These are phyloP conservation scores for Favolaschia claudopus DNA, from an alignment of 768 basidiomycete species.

Conservation along the genomic window DNA sequence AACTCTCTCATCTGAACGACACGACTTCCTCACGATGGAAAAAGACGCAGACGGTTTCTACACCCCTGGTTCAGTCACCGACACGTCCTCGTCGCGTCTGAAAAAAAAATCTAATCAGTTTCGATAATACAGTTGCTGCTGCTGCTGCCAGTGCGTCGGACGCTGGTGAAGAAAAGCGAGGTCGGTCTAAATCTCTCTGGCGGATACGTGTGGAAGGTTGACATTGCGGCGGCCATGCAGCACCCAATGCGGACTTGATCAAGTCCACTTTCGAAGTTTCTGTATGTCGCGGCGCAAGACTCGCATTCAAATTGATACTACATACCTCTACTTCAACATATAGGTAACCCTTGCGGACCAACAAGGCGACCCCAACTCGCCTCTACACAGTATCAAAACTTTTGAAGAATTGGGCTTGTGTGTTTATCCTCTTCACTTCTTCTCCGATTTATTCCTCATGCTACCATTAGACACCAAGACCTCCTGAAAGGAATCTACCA, in stretches of 20 bases:
- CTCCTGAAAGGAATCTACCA: conserved; percentile 93
- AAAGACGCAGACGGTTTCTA: conserved; percentile 87
- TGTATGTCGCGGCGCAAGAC: conserved; percentile 50
- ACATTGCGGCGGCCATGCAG: background rate
- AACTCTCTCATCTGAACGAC: no score
- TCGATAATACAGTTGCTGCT: conserved; percentile 29
- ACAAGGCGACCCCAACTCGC: conserved; percentile 95
- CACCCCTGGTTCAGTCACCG: conserved; percentile 55
- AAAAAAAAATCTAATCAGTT: conserved; percentile 13
- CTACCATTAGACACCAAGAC: conserved; percentile 59
- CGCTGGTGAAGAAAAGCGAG: conserved; percentile 22
- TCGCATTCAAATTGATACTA: conserved; percentile 13
- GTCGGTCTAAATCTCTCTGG: conserved; percentile 21
- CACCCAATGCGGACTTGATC: conserved; percentile 64
- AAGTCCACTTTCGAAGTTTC: conserved; percentile 85
- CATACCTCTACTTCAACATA: conserved; percentile 8
- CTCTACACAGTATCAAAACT: conserved; percentile 89
- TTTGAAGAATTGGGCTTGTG: conserved; percentile 97
- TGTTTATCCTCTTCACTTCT: conserved; percentile 38
- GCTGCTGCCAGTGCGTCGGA: conserved; percentile 35
- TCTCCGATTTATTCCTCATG: background rate
- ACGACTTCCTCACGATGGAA: conserved; percentile 52
- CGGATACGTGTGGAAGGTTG: background rate
- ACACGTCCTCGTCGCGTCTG: conserved; percentile 18
- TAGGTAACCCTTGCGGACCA: conserved; percentile 97